Conservation (phyloP, 441 rosid species). For the Populus hybrid region DNA sequence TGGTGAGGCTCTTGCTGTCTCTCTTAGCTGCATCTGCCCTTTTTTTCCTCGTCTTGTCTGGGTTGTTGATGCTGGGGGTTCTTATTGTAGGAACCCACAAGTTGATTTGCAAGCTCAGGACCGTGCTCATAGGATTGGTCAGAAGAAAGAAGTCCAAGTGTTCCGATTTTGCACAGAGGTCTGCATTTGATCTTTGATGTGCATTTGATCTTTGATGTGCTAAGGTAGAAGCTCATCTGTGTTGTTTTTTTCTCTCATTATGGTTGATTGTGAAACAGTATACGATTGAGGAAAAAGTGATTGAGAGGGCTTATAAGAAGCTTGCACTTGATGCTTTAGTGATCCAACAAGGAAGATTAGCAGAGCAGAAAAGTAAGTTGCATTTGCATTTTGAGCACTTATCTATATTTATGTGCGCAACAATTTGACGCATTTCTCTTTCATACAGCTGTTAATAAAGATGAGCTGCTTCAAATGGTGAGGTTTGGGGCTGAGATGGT, state of each 20-base stretch:
- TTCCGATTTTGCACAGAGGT: conserved; percentile 99
- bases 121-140: conserved; percentile 99
- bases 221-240: conserved; percentile 8
- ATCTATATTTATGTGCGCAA: background rate
- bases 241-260: conserved; percentile 13
- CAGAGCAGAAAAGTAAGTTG: conserved; percentile 95
- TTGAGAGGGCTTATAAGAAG: conserved; percentile 98
- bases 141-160: conserved; percentile 99
- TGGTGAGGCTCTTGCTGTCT: conserved; percentile 51
- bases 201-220: conserved; percentile 17
- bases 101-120: conserved; percentile 99
- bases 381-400: conserved; percentile 12
- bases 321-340: conserved; percentile 98
- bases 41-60: background rate
- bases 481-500: conserved; percentile 99
- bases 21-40: conserved; percentile 2
- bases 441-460: conserved; percentile 90
- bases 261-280: conserved; percentile 56
- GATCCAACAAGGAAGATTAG: conserved; percentile 97
- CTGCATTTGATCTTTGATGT: too few relatives aligned
- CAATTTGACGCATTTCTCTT: conserved; percentile 11
- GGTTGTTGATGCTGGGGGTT: conserved; percentile 20
- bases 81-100: conserved; percentile 88
- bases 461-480: conserved; percentile 99
- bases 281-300: conserved; percentile 99